Percentiles rank a stretch among this genome's conserved stretches.
phyloP scores from a whole-genome alignment of 208 protist genomes.

The Trypanosoma boissoni region DNA sequence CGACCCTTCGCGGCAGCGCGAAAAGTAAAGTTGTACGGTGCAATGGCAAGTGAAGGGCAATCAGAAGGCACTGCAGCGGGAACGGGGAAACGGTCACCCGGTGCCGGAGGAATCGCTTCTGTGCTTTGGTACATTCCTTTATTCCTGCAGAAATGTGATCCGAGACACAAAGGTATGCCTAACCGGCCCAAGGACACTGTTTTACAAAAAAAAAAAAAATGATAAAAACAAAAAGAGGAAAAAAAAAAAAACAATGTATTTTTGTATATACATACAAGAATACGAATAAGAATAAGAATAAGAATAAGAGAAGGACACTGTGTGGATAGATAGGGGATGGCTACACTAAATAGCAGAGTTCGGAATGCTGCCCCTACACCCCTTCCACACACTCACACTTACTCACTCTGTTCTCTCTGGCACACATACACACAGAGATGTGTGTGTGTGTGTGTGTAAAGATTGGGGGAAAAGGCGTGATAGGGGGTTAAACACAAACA shows the following conservation, averaged over 20 bases:
- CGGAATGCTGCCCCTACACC: too few relatives aligned
- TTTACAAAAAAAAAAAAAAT: neutral
- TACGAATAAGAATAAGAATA: neutral
- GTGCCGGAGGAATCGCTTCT: neutral
- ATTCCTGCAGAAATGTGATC: too few relatives aligned
- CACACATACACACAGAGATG: too few relatives aligned
- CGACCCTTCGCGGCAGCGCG: constrained; percentile 84
- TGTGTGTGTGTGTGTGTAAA: too few relatives aligned
- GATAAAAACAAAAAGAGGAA: constrained; percentile 6
- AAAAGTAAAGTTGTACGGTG: constrained; percentile 88
- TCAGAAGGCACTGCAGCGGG: neutral
- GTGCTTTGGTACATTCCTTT: neutral
- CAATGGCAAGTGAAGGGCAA: constrained; percentile 45
- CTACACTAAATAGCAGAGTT: too few relatives aligned
- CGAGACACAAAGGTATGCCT: too few relatives aligned
- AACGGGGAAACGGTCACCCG: constrained; percentile 30
- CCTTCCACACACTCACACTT: too few relatives aligned
- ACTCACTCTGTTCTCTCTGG: too few relatives aligned
- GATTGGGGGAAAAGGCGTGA: neutral
- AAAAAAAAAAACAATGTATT: constrained; percentile 7
- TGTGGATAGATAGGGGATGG: too few relatives aligned
- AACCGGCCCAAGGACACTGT: too few relatives aligned
- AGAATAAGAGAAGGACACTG: too few relatives aligned
- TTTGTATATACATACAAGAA: neutral
- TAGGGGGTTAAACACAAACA: neutral